phyloP scores from a whole-genome alignment of 2,329 filamentous ascomycete species.

The Clonostachys chloroleuca region DNA sequence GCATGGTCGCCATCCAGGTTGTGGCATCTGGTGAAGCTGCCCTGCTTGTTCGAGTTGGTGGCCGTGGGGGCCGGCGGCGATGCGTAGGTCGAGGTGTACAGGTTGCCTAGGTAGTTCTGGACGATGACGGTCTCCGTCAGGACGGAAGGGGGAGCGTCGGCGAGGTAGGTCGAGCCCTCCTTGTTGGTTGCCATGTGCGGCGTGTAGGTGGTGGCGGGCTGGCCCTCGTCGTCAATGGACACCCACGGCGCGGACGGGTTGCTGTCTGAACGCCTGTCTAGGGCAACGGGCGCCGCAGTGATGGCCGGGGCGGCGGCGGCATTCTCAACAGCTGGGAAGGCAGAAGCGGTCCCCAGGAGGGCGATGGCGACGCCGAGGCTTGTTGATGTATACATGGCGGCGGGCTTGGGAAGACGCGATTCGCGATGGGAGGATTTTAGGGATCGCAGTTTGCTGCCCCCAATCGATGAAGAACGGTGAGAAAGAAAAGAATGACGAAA shows the following conservation, averaged over 20 bases:
- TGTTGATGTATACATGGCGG: too few relatives aligned
- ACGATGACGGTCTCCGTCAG: constrained; percentile 39
- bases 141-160: constrained; percentile 36
- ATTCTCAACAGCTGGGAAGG: constrained; percentile 17
- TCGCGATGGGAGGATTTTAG: too few relatives aligned
- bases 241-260: constrained; percentile 42
- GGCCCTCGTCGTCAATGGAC: constrained; percentile 40
- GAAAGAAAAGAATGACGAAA: too few relatives aligned
- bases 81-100: constrained; percentile 34
- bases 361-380: constrained; percentile 8
- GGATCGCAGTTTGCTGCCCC: too few relatives aligned
- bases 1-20: constrained; percentile 39
- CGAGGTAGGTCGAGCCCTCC: constrained; percentile 31
- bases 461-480: too few relatives aligned
- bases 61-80: constrained; percentile 36
- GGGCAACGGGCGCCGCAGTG: constrained; percentile 7
- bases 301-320: constrained; percentile 11
- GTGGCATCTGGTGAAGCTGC: constrained; percentile 44
- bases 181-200: constrained; percentile 38
- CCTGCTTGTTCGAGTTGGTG: constrained; percentile 31
- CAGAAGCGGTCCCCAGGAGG: constrained; percentile 15
- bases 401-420: too few relatives aligned
- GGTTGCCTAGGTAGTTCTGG: constrained; percentile 23
- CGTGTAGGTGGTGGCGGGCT: constrained; percentile 39
- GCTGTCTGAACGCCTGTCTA: constrained; percentile 13